phyloP scores from a whole-genome alignment of 176 grass and related monocot species.

The Stipa capillata region DNA sequence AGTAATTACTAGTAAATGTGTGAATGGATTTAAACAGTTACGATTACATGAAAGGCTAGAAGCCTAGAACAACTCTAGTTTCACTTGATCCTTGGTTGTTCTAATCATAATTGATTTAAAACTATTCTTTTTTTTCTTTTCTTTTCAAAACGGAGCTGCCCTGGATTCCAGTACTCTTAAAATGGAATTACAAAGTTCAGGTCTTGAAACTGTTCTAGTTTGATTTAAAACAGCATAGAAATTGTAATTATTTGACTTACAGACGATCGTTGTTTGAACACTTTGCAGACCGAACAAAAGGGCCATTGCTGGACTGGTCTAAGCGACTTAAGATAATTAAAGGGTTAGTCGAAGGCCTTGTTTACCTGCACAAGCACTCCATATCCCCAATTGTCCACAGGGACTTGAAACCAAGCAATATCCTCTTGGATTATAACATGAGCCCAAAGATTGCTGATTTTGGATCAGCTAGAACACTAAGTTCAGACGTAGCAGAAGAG shows the following conservation, averaged over 20 bases:
- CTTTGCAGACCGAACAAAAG: not conserved
- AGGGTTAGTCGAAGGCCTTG: conserved; percentile 31
- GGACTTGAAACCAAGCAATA: conserved; percentile 31
- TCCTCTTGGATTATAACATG: conserved; percentile 35
- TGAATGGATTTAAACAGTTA: not conserved
- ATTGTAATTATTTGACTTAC: not conserved
- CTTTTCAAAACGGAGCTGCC: no score
- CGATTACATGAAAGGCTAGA: not conserved
- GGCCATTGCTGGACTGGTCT: not conserved
- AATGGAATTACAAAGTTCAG: not conserved
- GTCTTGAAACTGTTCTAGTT: not conserved
- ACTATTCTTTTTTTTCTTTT: not conserved
- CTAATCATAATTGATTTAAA: not conserved
- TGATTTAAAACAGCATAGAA: not conserved
- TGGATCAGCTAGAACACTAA: conserved; percentile 22
- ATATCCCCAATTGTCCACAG: conserved; percentile 27
- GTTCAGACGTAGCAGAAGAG: conserved; percentile 27
- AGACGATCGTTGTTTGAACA: not conserved
- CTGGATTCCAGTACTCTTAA: no score
- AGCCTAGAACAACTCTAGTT: not conserved
- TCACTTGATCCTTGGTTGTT: not conserved
- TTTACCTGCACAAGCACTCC: conserved; percentile 43
- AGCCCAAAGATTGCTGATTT: conserved; percentile 36
- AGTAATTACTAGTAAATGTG: not conserved
- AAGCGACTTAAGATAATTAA: conserved; percentile 35